Evolutionary conservation across 1,284 basidiomycete genomes (phyloP).

Genomic region (Inonotus hispidus): DNA sequence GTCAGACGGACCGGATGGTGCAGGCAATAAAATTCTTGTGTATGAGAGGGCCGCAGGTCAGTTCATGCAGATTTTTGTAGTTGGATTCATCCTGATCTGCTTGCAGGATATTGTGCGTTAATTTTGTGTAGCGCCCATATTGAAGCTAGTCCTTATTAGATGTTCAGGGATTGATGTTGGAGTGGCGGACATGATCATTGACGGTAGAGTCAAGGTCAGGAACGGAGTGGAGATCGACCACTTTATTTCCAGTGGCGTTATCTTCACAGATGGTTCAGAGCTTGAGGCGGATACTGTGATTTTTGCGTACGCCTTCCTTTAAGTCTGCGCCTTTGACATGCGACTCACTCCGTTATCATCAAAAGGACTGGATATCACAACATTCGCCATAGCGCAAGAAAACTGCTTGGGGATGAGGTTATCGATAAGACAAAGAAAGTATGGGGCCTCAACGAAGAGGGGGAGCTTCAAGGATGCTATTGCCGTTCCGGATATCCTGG

Average conservation of each 20-base stretch:
- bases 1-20: constrained; percentile 29
- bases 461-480: constrained; percentile 23
- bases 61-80: neutral
- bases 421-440: constrained; percentile 22
- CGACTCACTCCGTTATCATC: neutral
- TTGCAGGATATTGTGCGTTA: constrained; percentile 5
- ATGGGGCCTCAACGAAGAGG: constrained; percentile 27
- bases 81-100: neutral
- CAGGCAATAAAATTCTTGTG: constrained; percentile 19
- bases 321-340: neutral
- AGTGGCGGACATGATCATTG: constrained; percentile 28
- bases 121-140: neutral
- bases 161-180: constrained; percentile 33
- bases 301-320: constrained; percentile 26
- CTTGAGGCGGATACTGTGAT: constrained; percentile 29
- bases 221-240: constrained; percentile 27
- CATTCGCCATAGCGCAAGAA: constrained; percentile 10
- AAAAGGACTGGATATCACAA: constrained; percentile 13
- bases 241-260: constrained; percentile 25
- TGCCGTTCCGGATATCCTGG: constrained; percentile 32
- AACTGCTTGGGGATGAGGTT: constrained; percentile 24
- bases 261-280: constrained; percentile 30
- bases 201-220: constrained; percentile 28
- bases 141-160: constrained; percentile 19
- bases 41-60: neutral